Evolutionary conservation across 2,329 filamentous ascomycete genomes (phyloP), one percentile per base, ranked within the genome.

Genomic region (Pyricularia sp.): DNA sequence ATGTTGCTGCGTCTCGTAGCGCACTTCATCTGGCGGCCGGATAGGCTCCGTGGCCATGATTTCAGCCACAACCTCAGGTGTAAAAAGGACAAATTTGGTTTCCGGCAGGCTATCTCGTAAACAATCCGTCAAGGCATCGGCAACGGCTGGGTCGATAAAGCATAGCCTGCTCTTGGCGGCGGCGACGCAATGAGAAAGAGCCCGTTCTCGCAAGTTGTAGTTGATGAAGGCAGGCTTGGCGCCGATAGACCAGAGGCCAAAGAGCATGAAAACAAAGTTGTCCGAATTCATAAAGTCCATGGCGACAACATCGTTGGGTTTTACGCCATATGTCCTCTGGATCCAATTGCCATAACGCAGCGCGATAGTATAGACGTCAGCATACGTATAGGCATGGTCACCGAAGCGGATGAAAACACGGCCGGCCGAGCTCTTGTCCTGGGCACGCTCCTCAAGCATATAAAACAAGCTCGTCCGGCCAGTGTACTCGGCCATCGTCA

Each of bases 221-320:
- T 96, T 96, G 76, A 96, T 88, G 70, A 94, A 91, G 0, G 91
- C 91, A 0, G 91, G 91, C 65, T 86, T 86, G 0, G 89, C 91
- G 12, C 92, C 92, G 66, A 96, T 85, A 33, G 87, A 85, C 91
- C 91, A 96, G 35, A 96, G 76, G 0, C 88, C 91, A 65, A 93
- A 79, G 81, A 87, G 84, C 9, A 96, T 68, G 72, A 93, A 90
- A 31, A 93, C 71, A 71, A 91, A 93, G 3, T 82, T 81, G n/a
- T 91, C 86, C 55, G 86, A 90, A 73, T 96, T 96, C 75, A 89
- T 87, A 69, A 90, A 89, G 73, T 94, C 83, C 69, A 96, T 81
- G 9, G 90, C 91, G 22, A 96, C 88, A 40, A 96, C 85, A 64
- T 96, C 90, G 60, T 84, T 84, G 30, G 85, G 83, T 69, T 86